Percentiles rank a stretch among this genome's conserved stretches.
Conservation (phyloP, 768 basidiomycete genomes). For the Rhodosporidiobolus odoratus region DNA sequence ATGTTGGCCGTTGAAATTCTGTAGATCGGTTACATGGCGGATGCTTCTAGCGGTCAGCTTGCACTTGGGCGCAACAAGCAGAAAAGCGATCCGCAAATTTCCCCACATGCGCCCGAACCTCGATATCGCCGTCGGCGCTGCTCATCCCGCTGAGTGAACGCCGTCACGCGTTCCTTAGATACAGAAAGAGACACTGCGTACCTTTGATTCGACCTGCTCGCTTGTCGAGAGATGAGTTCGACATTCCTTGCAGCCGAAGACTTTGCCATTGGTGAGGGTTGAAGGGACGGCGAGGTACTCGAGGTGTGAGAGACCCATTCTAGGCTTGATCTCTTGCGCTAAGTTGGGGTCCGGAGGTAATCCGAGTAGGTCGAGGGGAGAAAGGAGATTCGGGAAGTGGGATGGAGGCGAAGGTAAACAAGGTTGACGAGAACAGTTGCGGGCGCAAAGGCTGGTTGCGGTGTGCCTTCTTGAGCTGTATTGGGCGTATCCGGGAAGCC, state of each 20-base stretch:
- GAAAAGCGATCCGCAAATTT: no score
- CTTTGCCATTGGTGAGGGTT: constrained; percentile 49
- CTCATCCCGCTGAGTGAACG: neutral
- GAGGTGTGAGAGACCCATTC: constrained; percentile 85
- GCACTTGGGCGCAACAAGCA: no score
- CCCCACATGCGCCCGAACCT: neutral
- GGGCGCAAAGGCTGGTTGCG: no score
- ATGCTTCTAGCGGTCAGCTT: no score
- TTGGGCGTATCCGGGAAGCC: no score
- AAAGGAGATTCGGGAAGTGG: no score
- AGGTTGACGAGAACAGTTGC: no score
- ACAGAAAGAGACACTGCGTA: constrained; percentile 43
- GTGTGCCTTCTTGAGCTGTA: no score
- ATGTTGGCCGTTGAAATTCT: constrained; percentile 97
- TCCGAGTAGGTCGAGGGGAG: neutral
- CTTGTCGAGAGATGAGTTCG: constrained; percentile 86
- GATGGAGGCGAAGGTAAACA: neutral
- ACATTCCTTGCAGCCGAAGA: constrained; percentile 82
- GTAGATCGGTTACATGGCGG: constrained; percentile 5
- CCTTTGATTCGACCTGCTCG: constrained; percentile 83
- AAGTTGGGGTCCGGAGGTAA: neutral
- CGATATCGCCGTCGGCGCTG: neutral
- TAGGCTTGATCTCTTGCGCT: neutral
- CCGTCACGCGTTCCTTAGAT: neutral
- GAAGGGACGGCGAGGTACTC: constrained; percentile 70